Evolutionary conservation across 2,329 filamentous ascomycete species (phyloP).

Genomic region (Chrysoporthe cubensis): DNA sequence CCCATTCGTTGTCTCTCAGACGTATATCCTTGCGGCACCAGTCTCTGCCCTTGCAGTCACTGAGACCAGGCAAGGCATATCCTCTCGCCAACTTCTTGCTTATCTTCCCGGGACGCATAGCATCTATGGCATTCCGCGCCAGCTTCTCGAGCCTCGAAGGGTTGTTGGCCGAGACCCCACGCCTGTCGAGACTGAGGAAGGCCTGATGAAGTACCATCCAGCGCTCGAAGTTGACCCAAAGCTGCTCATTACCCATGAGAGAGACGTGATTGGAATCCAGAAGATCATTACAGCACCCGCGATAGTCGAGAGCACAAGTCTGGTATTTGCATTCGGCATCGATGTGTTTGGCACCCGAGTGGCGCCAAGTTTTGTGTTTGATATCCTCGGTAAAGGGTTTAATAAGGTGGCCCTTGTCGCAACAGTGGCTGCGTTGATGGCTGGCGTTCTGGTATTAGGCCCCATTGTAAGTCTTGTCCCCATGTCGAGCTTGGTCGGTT

Average conservation of each 20-base stretch:
- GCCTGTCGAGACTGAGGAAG: conserved; percentile 79
- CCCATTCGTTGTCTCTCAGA: conserved; percentile 78
- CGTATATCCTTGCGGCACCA: conserved; percentile 79
- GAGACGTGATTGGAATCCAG: conserved; percentile 77
- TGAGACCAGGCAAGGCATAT: conserved; percentile 90
- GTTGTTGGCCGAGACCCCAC: conserved; percentile 85
- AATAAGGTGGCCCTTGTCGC: conserved; percentile 84
- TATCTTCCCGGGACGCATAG: conserved; percentile 74
- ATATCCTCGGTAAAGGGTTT: conserved; percentile 91
- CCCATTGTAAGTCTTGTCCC: conserved; percentile 73
- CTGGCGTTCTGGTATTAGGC: conserved; percentile 76
- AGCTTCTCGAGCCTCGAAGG: conserved; percentile 81
- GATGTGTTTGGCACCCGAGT: conserved; percentile 89
- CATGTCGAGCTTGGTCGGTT: conserved; percentile 8
- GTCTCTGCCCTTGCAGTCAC: conserved; percentile 82
- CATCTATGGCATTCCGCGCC: conserved; percentile 78
- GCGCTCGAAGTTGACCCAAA: conserved; percentile 83
- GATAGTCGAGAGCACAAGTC: conserved; percentile 85
- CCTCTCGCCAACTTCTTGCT: conserved; percentile 78
- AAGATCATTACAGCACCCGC: conserved; percentile 77
- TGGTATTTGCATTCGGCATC: conserved; percentile 85
- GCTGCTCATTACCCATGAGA: conserved; percentile 77
- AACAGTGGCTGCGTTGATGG: conserved; percentile 79
- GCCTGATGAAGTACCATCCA: conserved; percentile 75
- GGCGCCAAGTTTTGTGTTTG: conserved; percentile 87